Conservation (phyloP, 352 stramenopile species). For the Globisporangium canariense region DNA sequence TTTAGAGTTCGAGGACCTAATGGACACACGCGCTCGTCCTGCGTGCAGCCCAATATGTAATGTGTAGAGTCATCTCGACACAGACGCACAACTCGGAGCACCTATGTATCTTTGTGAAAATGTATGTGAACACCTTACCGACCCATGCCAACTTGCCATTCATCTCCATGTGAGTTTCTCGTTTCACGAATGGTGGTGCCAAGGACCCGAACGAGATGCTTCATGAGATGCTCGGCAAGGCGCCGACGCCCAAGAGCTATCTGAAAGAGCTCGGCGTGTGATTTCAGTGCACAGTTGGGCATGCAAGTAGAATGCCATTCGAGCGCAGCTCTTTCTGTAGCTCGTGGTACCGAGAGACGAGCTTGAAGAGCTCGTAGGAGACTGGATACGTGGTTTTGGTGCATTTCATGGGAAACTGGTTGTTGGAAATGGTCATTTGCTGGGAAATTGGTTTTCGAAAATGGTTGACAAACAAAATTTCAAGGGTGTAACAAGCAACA, state of each 20-base stretch:
- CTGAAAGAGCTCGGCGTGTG: slow-evolving; percentile 68
- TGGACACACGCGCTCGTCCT: not conserved
- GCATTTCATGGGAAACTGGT: not conserved
- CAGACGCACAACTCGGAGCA: not conserved
- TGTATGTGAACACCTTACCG: not conserved
- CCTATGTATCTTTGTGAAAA: not conserved
- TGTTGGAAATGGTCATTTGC: not conserved
- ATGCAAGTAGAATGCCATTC: too few species aligned
- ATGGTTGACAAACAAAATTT: not conserved
- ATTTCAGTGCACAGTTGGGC: not conserved
- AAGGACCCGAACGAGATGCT: slow-evolving; percentile 87
- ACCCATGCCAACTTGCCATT: not conserved
- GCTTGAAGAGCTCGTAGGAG: not conserved
- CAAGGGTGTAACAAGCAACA: not conserved
- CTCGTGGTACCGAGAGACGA: too few species aligned
- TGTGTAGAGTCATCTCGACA: not conserved
- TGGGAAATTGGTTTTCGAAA: not conserved
- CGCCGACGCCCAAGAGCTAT: slow-evolving; percentile 59
- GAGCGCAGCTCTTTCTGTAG: too few species aligned
- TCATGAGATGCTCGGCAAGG: slow-evolving; percentile 52
- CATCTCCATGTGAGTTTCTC: not conserved
- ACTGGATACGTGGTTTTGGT: not conserved
- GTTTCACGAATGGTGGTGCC: slow-evolving; percentile 56
- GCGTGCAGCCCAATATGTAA: not conserved
- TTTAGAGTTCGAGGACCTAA: too few species aligned